phyloP scores from a whole-genome alignment of 164 flowering plant species.

The Akebia trifoliata region DNA sequence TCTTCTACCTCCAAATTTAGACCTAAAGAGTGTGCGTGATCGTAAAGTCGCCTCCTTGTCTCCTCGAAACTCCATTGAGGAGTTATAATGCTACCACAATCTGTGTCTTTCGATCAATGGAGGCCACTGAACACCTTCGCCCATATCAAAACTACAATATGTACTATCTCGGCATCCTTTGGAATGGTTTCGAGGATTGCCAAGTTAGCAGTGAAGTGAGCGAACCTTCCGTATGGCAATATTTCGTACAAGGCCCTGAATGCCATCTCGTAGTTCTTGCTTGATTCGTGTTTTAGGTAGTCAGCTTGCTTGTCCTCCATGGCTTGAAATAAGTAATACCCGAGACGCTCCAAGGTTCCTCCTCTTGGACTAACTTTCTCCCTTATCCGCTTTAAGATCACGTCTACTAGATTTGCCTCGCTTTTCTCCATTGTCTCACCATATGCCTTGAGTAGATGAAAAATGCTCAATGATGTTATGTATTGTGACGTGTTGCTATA shows the following conservation, averaged over 20 bases:
- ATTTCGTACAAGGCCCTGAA: conserved; percentile 43
- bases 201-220: conserved; percentile 46
- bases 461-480: conserved; percentile 19
- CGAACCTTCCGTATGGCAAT: conserved; percentile 43
- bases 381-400: conserved; percentile 28
- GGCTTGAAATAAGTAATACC: conserved; percentile 25
- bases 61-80: conserved; percentile 26
- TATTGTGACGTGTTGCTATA: conserved; percentile 7
- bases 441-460: conserved; percentile 47
- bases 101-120: conserved; percentile 38
- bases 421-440: conserved; percentile 47
- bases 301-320: conserved; percentile 24
- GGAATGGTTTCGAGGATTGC: conserved; percentile 56
- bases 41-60: conserved; percentile 35
- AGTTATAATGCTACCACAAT: background rate
- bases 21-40: conserved; percentile 31
- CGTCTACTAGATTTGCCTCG: conserved; percentile 38
- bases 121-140: conserved; percentile 64
- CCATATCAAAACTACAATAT: conserved; percentile 45
- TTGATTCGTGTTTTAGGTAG: conserved; percentile 39
- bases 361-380: conserved; percentile 49
- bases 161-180: conserved; percentile 28
- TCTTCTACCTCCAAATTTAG: conserved; percentile 38
- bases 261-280: conserved; percentile 33
- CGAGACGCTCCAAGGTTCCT: conserved; percentile 34